Conservation (phyloP, 352 stramenopile genomes). For the Phytophthora nicotianae region DNA sequence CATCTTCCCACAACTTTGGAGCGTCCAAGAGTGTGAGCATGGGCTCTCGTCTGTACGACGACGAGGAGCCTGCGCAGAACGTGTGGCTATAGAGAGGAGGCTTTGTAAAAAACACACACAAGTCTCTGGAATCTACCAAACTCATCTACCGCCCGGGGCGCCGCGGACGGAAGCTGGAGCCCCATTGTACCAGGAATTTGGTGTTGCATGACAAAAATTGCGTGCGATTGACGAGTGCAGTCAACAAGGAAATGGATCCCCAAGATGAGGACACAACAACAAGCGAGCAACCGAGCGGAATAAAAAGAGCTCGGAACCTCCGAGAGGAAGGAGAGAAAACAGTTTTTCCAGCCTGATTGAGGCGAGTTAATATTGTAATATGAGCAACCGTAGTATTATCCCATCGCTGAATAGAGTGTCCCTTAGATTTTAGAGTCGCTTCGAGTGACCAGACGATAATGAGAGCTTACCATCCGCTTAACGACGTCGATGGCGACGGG, state of each 20-base stretch:
- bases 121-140: conserved; percentile 13
- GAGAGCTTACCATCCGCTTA: conserved; percentile 41
- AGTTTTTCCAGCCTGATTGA: conserved; percentile 34
- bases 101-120: conserved; percentile 6
- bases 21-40: conserved; percentile 84
- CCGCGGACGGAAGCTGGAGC: conserved; percentile 37
- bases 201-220: conserved; percentile 41
- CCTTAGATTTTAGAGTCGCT: conserved; percentile 14
- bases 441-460: conserved; percentile 19
- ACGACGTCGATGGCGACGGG: conserved; percentile 6
- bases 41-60: conserved; percentile 53
- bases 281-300: conserved; percentile 8
- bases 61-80: conserved; percentile 73
- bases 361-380: conserved; percentile 58
- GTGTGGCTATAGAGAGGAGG: conserved; percentile 68
- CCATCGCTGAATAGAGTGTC: conserved; percentile 18
- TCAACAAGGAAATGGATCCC: conserved; percentile 31
- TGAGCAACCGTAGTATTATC: conserved; percentile 44
- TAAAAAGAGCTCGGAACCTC: conserved; percentile 26
- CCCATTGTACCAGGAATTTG: conserved; percentile 43
- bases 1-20: conserved; percentile 43
- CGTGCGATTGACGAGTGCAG: conserved; percentile 48
- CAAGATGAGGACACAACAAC: conserved; percentile 5
- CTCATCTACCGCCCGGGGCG: conserved; percentile 19
- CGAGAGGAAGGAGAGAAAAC: conserved; percentile 41